phyloP scores from a whole-genome alignment of 768 basidiomycete species.

The Bullera alba region DNA sequence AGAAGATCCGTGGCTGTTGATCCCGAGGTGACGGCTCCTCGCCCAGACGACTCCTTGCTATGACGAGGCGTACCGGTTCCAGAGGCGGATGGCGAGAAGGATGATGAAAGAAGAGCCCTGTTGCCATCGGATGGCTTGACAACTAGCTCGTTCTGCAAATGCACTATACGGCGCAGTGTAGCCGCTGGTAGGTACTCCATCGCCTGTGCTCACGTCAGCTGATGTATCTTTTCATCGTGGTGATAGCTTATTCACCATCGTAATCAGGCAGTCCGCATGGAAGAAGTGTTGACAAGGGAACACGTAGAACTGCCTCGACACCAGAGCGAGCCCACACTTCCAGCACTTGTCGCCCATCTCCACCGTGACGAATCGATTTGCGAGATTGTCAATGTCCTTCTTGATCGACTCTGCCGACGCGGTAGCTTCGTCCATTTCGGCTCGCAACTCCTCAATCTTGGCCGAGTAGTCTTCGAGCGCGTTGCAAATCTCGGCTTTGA shows the following conservation, averaged over 20 bases:
- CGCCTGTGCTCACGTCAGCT: conserved; percentile 52
- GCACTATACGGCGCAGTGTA: conserved; percentile 73
- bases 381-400: conserved; percentile 74
- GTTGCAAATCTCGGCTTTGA: conserved; percentile 96
- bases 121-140: conserved; percentile 47
- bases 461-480: conserved; percentile 89
- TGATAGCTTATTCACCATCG: conserved; percentile 61
- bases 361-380: conserved; percentile 84
- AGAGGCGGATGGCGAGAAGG: conserved; percentile 19
- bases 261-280: conserved; percentile 95
- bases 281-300: conserved; percentile 98
- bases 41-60: background rate
- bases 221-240: background rate
- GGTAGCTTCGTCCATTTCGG: conserved; percentile 94
- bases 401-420: conserved; percentile 87
- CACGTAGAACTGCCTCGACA: conserved; percentile 86
- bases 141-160: conserved; percentile 76
- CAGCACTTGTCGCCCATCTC: conserved; percentile 81
- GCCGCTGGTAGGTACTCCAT: conserved; percentile 83
- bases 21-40: conserved; percentile 16
- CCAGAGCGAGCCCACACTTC: conserved; percentile 64
- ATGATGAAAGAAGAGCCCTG: conserved; percentile 33
- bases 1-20: conserved; percentile 36
- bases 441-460: conserved; percentile 80
- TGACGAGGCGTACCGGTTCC: conserved; percentile 16